Evolutionary conservation across 2,329 filamentous ascomycete species (phyloP).

Genomic region (Aspergillus japonicus): DNA sequence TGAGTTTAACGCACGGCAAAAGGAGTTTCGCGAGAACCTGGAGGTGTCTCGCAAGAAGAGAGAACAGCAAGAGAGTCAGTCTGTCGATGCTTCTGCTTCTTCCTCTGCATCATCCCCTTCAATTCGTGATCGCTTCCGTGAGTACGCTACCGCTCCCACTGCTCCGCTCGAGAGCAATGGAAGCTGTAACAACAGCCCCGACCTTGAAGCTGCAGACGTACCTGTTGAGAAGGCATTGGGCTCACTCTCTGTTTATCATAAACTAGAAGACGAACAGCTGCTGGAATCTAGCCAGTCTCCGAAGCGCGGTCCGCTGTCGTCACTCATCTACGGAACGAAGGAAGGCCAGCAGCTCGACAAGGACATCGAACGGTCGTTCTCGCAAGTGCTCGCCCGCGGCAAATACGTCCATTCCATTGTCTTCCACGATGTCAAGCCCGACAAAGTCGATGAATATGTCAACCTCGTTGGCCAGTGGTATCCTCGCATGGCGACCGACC

Average conservation of each 20-base stretch:
- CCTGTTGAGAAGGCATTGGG: conserved; percentile 52
- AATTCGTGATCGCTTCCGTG: conserved; percentile 36
- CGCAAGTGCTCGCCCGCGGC: conserved; percentile 86
- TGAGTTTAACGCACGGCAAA: conserved; percentile 79
- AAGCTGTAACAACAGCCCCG: conserved; percentile 34
- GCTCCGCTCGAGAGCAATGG: conserved; percentile 48
- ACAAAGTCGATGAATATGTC: conserved; percentile 93
- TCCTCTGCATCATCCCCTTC: conserved; percentile 37
- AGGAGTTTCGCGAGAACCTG: conserved; percentile 80
- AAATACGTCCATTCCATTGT: conserved; percentile 99
- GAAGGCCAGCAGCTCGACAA: conserved; percentile 92
- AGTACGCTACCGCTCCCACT: conserved; percentile 42
- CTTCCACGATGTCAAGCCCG: conserved; percentile 91
- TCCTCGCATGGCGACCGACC: conserved; percentile 77
- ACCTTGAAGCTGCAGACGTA: conserved; percentile 42
- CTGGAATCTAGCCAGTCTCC: conserved; percentile 59
- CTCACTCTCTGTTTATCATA: conserved; percentile 58
- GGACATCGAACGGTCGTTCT: conserved; percentile 95
- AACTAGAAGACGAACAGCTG: conserved; percentile 57
- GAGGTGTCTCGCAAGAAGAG: conserved; percentile 72
- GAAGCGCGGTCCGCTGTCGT: conserved; percentile 73
- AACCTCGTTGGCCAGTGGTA: conserved; percentile 89
- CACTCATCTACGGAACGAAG: conserved; percentile 93
- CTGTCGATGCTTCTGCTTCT: conserved; percentile 49
- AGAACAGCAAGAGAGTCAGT: conserved; percentile 82